Conservation (phyloP, 768 basidiomycete genomes). For the Steccherinum ochraceum region DNA sequence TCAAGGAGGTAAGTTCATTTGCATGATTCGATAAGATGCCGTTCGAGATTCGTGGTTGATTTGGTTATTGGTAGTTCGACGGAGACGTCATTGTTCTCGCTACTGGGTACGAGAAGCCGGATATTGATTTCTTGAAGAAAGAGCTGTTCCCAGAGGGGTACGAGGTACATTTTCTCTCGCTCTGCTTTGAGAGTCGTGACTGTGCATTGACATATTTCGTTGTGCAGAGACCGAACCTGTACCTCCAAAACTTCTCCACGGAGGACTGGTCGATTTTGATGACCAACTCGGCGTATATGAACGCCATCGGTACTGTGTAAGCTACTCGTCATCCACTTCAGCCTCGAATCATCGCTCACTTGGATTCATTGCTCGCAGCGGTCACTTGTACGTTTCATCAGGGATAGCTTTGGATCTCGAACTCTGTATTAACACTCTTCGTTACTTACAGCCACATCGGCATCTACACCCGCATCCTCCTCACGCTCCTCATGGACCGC, state of each 20-base stretch:
- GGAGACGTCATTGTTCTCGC: slow-evolving; percentile 48
- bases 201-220: neutral
- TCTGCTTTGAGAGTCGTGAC: neutral
- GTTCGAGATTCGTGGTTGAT: neutral
- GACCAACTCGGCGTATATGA: slow-evolving; percentile 46
- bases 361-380: slow-evolving; percentile 24
- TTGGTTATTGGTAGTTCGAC: slow-evolving; percentile 21
- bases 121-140: slow-evolving; percentile 36
- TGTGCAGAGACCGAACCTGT: slow-evolving; percentile 38
- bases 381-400: slow-evolving; percentile 32
- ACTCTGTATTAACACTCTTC: neutral
- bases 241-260: slow-evolving; percentile 49
- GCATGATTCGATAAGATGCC: too few relatives aligned
- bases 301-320: slow-evolving; percentile 40
- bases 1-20: slow-evolving; percentile 17
- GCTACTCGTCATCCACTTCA: slow-evolving; percentile 11
- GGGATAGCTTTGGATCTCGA: neutral
- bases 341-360: neutral
- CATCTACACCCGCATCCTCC: slow-evolving; percentile 45
- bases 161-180: slow-evolving; percentile 27
- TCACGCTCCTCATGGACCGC: slow-evolving; percentile 42
- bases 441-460: slow-evolving; percentile 41
- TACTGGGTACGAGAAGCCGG: slow-evolving; percentile 45
- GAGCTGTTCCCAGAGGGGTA: slow-evolving; percentile 47
- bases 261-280: slow-evolving; percentile 47